phyloP scores from a whole-genome alignment of 148 eudicot species.

The Cornus florida region DNA sequence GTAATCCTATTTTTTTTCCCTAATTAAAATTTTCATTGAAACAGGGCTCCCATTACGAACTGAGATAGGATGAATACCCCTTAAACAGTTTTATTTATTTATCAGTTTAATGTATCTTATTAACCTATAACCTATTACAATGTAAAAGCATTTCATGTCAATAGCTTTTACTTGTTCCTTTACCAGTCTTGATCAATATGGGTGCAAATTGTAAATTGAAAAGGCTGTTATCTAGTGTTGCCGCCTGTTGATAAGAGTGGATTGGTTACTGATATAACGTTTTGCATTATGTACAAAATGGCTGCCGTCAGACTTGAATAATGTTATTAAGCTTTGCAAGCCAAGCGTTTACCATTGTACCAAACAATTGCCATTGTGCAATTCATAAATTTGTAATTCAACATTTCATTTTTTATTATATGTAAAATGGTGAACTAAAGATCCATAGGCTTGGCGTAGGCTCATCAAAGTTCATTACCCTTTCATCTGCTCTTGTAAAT shows the following conservation, averaged over 20 bases:
- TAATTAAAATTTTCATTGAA: background rate
- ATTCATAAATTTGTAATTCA: background rate
- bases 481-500: background rate
- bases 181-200: background rate
- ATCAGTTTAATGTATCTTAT: background rate
- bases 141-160: background rate
- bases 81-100: too few relatives aligned
- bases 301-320: too few relatives aligned
- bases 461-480: background rate
- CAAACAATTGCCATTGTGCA: too few relatives aligned
- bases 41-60: too few relatives aligned
- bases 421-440: background rate
- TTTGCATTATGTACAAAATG: too few relatives aligned
- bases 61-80: too few relatives aligned
- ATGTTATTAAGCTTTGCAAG: too few relatives aligned
- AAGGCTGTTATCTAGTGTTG: too few relatives aligned
- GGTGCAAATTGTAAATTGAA: background rate
- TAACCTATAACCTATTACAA: background rate
- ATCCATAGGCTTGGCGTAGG: background rate
- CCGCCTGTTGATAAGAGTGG: too few relatives aligned
- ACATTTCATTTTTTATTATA: background rate
- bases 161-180: background rate
- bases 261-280: too few relatives aligned
- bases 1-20: too few relatives aligned
- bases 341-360: too few relatives aligned